phyloP scores from a whole-genome alignment of 192 early-diverging fungal genomes.

The Backusella mclennaniae region DNA sequence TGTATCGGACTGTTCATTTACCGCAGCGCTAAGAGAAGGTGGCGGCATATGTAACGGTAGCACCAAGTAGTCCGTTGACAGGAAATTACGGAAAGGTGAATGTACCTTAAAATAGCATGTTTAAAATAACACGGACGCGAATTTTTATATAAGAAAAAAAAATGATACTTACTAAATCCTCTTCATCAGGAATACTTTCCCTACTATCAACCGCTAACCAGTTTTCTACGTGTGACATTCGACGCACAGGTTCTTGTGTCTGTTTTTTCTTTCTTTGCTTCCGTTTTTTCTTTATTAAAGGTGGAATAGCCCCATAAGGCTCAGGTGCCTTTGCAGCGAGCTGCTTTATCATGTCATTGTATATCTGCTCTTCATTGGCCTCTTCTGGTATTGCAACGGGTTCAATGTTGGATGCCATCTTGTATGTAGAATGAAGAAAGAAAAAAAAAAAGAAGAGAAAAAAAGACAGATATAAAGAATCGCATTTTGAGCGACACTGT shows the following conservation, averaged over 20 bases:
- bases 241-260: not conserved
- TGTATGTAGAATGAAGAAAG: not conserved
- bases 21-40: slow-evolving; percentile 26
- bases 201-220: slow-evolving; percentile 33
- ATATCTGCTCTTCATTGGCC: slow-evolving; percentile 1
- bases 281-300: slow-evolving; percentile 14
- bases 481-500: not conserved
- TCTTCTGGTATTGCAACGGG: slow-evolving; percentile 1
- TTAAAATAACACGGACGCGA: too few relatives aligned
- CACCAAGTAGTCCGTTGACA: slow-evolving; percentile 31
- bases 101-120: slow-evolving; percentile 4
- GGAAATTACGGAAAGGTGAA: slow-evolving; percentile 24
- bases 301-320: slow-evolving; percentile 29
- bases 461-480: not conserved
- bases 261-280: slow-evolving; percentile 10
- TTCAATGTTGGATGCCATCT: not conserved
- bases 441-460: not conserved
- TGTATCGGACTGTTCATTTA: not conserved
- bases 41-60: slow-evolving; percentile 34
- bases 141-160: not conserved
- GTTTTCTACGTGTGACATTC: slow-evolving; percentile 34
- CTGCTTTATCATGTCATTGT: slow-evolving; percentile 27
- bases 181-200: slow-evolving; percentile 33
- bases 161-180: slow-evolving; percentile 26
- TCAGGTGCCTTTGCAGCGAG: slow-evolving; percentile 22